A percentile compares a stretch with the other conserved stretches of the same genome.
phyloP scores from a whole-genome alignment of 352 stramenopile species.

The Globisporangium viniferum region DNA sequence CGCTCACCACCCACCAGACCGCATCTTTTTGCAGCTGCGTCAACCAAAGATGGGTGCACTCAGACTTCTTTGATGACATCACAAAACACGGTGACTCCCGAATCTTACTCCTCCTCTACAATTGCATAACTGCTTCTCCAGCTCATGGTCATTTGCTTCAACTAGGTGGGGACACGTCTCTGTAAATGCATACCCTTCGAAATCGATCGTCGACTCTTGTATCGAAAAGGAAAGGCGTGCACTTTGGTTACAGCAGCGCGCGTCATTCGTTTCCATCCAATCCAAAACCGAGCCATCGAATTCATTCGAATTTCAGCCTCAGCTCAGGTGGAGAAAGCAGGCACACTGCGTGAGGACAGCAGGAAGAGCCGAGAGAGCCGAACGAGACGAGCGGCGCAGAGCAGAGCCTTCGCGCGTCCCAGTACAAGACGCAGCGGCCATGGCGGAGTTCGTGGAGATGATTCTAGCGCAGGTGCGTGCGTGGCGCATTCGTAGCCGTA shows the following conservation, averaged over 20 bases:
- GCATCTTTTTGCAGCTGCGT: neutral
- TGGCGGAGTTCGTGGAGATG: slow-evolving; percentile 82
- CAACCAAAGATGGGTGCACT: neutral
- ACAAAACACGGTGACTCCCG: neutral
- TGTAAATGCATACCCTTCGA: neutral
- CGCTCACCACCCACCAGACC: neutral
- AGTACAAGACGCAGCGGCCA: slow-evolving; percentile 16
- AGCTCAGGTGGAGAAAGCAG: neutral
- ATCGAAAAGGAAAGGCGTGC: neutral
- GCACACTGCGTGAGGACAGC: neutral
- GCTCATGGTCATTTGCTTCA: neutral
- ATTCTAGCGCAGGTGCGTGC: slow-evolving; percentile 79
- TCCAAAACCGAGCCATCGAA: slow-evolving; percentile 2
- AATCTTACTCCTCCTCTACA: neutral
- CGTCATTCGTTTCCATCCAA: slow-evolving; percentile 11
- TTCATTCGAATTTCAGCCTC: neutral
- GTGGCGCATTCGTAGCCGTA: neutral
- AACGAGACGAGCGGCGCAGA: neutral
- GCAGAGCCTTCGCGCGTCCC: neutral
- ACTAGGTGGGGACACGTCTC: too few species aligned
- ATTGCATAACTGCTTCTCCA: neutral
- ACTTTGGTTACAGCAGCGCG: slow-evolving; percentile 9
- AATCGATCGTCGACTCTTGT: neutral
- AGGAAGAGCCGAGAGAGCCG: neutral
- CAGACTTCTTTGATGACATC: neutral